Conservation (phyloP, 225 moss, liverwort and hornwort species). For the Sphagnum contortum region DNA sequence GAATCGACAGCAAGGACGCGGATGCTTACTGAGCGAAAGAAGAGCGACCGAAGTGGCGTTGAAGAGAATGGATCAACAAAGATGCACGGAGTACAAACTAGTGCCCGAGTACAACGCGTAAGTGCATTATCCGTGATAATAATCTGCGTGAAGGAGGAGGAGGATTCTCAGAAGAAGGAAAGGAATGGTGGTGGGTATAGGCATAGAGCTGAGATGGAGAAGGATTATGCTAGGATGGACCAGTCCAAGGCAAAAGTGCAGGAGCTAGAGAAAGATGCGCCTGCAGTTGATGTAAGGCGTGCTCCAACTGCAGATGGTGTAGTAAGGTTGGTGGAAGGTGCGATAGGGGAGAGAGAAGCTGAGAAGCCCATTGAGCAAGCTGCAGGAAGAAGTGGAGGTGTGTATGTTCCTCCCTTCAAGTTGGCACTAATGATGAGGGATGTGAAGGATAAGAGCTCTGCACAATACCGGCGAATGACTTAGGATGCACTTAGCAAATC, state of each 20-base stretch:
- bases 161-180: neutral
- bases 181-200: conserved; percentile 4
- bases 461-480: conserved; percentile 78
- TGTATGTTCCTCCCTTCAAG: conserved; percentile 83
- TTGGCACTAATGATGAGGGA: conserved; percentile 89
- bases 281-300: conserved; percentile 6
- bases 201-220: neutral
- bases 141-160: too few relatives aligned
- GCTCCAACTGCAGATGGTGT: conserved; percentile 10
- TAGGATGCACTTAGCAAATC: conserved; percentile 90
- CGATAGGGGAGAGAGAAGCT: conserved; percentile 5
- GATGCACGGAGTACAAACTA: too few relatives aligned
- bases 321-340: conserved; percentile 10
- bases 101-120: too few relatives aligned
- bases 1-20: too few relatives aligned
- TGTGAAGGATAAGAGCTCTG: conserved; percentile 66
- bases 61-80: too few relatives aligned
- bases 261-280: conserved; percentile 4
- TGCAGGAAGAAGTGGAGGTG: conserved; percentile 71
- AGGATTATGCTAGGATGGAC: conserved; percentile 3
- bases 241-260: too few relatives aligned
- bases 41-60: too few relatives aligned
- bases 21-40: too few relatives aligned
- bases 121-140: too few relatives aligned
- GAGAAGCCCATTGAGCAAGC: conserved; percentile 23